These are phyloP conservation scores for Passiflora organensis DNA, from an alignment of 345 rosid genomes.

Conservation along the genomic window DNA sequence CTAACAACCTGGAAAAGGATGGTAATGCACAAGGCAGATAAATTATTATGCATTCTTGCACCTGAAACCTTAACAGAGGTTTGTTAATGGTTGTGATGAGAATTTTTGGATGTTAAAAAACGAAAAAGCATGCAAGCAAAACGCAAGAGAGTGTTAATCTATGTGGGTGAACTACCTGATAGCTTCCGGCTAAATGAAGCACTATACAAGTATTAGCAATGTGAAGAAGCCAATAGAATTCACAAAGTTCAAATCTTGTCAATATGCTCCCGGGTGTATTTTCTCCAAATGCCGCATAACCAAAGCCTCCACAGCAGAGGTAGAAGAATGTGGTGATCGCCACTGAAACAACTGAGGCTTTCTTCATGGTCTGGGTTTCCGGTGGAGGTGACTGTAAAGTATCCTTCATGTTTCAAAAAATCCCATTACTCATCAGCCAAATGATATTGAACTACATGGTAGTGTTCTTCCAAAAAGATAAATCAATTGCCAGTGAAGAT, in stretches of 20 bases:
- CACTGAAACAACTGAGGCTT: not conserved
- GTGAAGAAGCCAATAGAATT: slow-evolving; percentile 22
- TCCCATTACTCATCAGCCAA: not conserved
- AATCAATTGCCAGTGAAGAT: not conserved
- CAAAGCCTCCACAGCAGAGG: slow-evolving; percentile 36
- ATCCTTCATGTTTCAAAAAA: slow-evolving; percentile 7
- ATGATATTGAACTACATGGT: not conserved
- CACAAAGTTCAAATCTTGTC: slow-evolving; percentile 23
- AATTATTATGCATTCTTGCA: no score
- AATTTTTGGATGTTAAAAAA: not conserved
- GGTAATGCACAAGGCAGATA: not conserved
- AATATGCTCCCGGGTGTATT: slow-evolving; percentile 29
- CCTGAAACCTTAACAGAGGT: not conserved
- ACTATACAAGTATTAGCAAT: slow-evolving; percentile 26
- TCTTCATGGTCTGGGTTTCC: not conserved
- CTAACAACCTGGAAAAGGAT: slow-evolving; percentile 35
- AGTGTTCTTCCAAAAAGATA: not conserved
- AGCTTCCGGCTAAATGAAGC: slow-evolving; percentile 26
- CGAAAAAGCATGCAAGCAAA: not conserved
- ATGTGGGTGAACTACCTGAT: not conserved
- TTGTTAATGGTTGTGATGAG: not conserved
- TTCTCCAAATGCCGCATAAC: slow-evolving; percentile 40
- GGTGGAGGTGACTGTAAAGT: slow-evolving; percentile 1
- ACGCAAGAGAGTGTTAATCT: no score
- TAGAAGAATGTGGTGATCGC: not conserved